Conservation (phyloP, 352 stramenopile species). For the Thalassiosira sp. region DNA sequence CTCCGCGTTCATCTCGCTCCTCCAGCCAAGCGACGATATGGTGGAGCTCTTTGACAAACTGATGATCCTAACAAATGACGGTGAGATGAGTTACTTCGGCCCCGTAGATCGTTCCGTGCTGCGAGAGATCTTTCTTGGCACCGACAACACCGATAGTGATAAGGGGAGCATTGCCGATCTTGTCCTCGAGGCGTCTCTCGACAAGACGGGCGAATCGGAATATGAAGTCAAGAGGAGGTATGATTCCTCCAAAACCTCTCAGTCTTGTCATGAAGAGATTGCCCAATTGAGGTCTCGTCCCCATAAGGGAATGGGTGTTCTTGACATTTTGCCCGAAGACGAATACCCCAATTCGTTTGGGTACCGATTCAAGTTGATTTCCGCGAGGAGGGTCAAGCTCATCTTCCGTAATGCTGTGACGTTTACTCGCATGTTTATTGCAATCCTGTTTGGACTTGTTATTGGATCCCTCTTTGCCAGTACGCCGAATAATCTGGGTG, state of each 20-base stretch:
- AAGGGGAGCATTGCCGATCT: slow-evolving; percentile 34
- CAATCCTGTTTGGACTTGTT: slow-evolving; percentile 50
- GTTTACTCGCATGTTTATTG: slow-evolving; percentile 48
- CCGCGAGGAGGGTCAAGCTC: slow-evolving; percentile 34
- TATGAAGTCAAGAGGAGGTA: slow-evolving; percentile 11
- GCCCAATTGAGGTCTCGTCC: background rate
- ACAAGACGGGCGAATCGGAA: slow-evolving; percentile 21
- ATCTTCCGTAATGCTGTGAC: slow-evolving; percentile 51
- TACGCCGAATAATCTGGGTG: slow-evolving; percentile 24
- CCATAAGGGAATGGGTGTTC: background rate
- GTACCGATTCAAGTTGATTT: slow-evolving; percentile 40
- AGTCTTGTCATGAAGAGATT: background rate
- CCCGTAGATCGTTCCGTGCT: slow-evolving; percentile 37
- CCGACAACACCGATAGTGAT: slow-evolving; percentile 4
- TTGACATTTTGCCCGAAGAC: slow-evolving; percentile 32
- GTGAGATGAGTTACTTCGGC: slow-evolving; percentile 47
- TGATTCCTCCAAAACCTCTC: slow-evolving; percentile 7
- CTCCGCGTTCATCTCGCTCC: slow-evolving; percentile 36
- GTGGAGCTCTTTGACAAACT: slow-evolving; percentile 60
- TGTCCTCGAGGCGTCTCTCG: slow-evolving; percentile 22
- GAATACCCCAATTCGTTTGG: slow-evolving; percentile 34
- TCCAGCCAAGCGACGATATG: slow-evolving; percentile 56
- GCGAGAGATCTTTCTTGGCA: slow-evolving; percentile 41
- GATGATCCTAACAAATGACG: slow-evolving; percentile 35
- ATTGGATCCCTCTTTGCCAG: slow-evolving; percentile 50